phyloP scores from a whole-genome alignment of 176 grass and related monocot genomes.

The Avena insularis region DNA sequence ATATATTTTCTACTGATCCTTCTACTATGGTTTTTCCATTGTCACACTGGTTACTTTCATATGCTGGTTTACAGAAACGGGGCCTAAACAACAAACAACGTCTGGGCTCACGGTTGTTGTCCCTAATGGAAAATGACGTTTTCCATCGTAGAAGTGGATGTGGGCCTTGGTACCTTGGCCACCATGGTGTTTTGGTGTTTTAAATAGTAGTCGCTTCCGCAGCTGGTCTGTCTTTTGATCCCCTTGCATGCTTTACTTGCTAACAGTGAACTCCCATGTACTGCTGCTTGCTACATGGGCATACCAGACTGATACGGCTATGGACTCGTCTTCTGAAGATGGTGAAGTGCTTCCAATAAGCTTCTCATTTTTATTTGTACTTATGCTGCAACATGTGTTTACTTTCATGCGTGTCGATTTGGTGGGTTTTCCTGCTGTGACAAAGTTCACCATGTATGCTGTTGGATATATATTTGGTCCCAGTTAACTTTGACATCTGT shows the following conservation, averaged over 20 bases:
- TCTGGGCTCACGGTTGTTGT: background rate
- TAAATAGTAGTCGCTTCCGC: background rate
- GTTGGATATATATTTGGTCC: background rate
- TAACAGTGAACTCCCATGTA: background rate
- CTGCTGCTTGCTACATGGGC: background rate
- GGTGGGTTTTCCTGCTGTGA: background rate
- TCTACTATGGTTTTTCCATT: background rate
- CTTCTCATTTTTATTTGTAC: background rate
- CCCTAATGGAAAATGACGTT: background rate
- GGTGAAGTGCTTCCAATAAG: background rate
- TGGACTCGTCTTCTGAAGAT: background rate
- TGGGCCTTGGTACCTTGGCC: background rate
- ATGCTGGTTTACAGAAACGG: background rate
- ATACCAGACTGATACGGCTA: background rate
- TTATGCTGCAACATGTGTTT: background rate
- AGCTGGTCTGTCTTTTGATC: background rate
- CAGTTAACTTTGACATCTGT: background rate
- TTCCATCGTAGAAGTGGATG: background rate
- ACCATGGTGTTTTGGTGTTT: background rate
- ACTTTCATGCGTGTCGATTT: background rate
- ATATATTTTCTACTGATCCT: background rate
- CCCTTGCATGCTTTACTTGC: background rate
- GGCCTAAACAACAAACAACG: background rate
- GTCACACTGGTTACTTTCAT: background rate
- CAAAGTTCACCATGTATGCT: background rate